Base-by-base conservation (phyloP, 495 filamentous ascomycete species). In the Aspergillus leporis region DNA sequence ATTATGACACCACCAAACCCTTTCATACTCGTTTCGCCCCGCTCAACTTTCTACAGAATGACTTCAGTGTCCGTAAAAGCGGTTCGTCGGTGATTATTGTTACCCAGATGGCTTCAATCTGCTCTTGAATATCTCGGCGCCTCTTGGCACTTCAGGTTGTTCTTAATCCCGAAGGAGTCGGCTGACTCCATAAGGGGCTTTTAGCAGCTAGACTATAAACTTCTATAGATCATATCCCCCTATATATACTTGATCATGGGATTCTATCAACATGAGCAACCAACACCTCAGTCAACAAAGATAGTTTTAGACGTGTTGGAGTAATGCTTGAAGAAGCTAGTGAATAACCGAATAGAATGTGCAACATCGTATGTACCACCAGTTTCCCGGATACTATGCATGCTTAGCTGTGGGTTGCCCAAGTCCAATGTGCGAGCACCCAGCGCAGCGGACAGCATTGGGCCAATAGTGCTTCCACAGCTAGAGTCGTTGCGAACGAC, bases 321-420 rank as follows among this genome's bases (percentile, higher is more conserved):
- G 72, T 89, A 98, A 66, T 90, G 82, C 63, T 87, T 77, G 73
- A 96, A 90, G 74, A 97, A 99, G 58, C 86, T 85, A 57, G 89
- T 85, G 74, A 99, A 97, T 48, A 99, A 74, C 65, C 87, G 85
- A 60, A 96, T 87, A 0, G 90, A 88, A 74, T 96, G 85, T 62
- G 90, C 92, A 6, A 99, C 87, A 79, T 99, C 94, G 59, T 91
- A 83, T 1, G 84, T 86, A 10, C 93, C 93, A 4, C 87, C 89
- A 38, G 89, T 96, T 81, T 99, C 94, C 38, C 94, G 83, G 64
- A 98, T 97, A 68, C 89, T 93, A 72, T 99, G 94, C 94, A 99
- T 99, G 69, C 86, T 89, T 58, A 98, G 74, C 74, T 98, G 95
- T n/a, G 94, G 85, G 70, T 97, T 98, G 3, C 94, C 94, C 61